Evolutionary conservation across 129 eudicot species (phyloP), one percentile per base, ranked within the genome.

Genomic region (Centrapalus pauciflorus): DNA sequence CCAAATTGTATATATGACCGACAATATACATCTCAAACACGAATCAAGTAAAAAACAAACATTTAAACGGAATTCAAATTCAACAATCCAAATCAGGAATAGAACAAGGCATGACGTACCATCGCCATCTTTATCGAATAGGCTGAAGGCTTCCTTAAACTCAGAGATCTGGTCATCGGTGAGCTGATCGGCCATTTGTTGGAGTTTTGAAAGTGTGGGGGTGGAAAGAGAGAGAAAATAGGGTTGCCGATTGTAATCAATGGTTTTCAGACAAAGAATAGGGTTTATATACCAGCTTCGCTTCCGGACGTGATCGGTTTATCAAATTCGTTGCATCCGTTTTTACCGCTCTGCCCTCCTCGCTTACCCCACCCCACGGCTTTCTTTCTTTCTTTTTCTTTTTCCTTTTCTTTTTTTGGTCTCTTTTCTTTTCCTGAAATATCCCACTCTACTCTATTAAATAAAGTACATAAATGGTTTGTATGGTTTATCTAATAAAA

Each of bases 311-410:
- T 71, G 63, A 71, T 65, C 66, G 80, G 80, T 75, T 76, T 49
- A 62, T 75, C 77, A 74, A 69, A 67, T 74, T 56, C 75, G 45
- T 34, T 74, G 60, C 65, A 48, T 64, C 80, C 73, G 52, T 14
- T 55, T 80, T 75, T 75, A 64, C 77, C 74, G 84, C 84, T 80
- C 71, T 75, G 52, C 84, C 84, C 80, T 33, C 64, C 66, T 23
- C 68, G 20, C 32, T n/a, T n/a, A n/a, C 4, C 8, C 59, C 28
- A 19, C 9, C 10, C 3, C 14, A n/a, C n/a, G n/a, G n/a, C n/a
- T n/a, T n/a, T n/a, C n/a, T n/a, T 12, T 3, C 2, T 5, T 40
- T 20, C 1, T 55, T 55, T 35, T 32, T 26, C 25, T 32, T 38
- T 8, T 57, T 57, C 11, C 66, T 24, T 38, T 33, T 34, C 1